Evolutionary conservation across 495 filamentous ascomycete genomes (phyloP).

Genomic region (Hypoxylon subgilvum): DNA sequence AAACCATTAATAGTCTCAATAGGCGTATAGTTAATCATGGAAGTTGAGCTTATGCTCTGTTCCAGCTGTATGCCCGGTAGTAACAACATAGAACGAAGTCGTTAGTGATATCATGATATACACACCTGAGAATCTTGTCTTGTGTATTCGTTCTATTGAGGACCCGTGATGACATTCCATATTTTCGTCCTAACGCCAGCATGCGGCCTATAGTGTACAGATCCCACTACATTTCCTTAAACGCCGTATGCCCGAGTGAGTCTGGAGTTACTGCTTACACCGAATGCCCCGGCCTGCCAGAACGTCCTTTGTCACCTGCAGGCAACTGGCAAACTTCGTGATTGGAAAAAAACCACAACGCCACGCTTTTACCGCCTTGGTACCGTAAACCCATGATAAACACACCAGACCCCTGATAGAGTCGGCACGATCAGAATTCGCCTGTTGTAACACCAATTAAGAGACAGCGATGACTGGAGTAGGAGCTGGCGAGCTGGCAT

Average conservation of each 20-base stretch:
- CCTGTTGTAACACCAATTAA: constrained; percentile 22
- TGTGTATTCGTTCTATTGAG: constrained; percentile 6
- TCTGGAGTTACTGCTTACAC: constrained; percentile 5
- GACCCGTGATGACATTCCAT: constrained; percentile 5
- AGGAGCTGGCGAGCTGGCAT: constrained; percentile 54
- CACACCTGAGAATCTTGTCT: neutral
- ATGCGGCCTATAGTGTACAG: constrained; percentile 23
- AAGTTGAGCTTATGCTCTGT: too few relatives aligned
- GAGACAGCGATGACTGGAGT: constrained; percentile 41
- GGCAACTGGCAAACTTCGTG: neutral
- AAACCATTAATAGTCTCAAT: too few relatives aligned
- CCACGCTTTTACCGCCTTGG: constrained; percentile 28
- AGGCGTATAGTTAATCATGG: too few relatives aligned
- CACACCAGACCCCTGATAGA: constrained; percentile 6
- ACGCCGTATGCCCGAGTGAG: constrained; percentile 11
- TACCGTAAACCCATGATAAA: constrained; percentile 25
- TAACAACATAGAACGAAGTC: too few relatives aligned
- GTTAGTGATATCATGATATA: too few relatives aligned
- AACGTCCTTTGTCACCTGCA: constrained; percentile 8
- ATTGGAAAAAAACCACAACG: constrained; percentile 21
- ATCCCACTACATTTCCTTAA: neutral
- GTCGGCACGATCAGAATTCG: too few relatives aligned
- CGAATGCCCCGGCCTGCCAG: neutral
- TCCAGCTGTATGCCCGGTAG: too few relatives aligned
- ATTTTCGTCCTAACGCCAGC: constrained; percentile 17